These are phyloP conservation scores for Fusarium nodosum DNA, from an alignment of 2,329 filamentous ascomycete species.

Conservation along the genomic window DNA sequence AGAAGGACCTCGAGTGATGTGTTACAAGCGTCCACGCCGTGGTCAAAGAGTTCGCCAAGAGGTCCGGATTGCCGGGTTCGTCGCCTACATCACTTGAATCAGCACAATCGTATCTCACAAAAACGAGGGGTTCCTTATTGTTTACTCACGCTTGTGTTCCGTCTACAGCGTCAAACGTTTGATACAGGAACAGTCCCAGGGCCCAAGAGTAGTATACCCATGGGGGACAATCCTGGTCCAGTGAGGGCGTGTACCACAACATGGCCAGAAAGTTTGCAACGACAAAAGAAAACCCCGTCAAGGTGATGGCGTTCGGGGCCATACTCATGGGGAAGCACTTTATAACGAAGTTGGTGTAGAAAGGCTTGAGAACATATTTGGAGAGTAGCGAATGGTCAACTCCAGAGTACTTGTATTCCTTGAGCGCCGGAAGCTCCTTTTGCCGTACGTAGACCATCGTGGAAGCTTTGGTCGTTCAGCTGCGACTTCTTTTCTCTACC, in stretches of 20 bases:
- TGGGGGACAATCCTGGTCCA: slow-evolving; percentile 91
- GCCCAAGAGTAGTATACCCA: slow-evolving; percentile 98
- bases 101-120: slow-evolving; percentile 11
- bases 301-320: slow-evolving; percentile 89
- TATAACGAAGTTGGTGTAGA: slow-evolving; percentile 96
- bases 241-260: slow-evolving; percentile 94
- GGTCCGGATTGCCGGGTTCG: slow-evolving; percentile 93
- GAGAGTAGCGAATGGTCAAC: slow-evolving; percentile 93
- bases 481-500: background rate
- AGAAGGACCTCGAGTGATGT: slow-evolving; percentile 93
- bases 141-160: slow-evolving; percentile 85
- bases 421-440: slow-evolving; percentile 87
- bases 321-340: slow-evolving; percentile 95
- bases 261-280: slow-evolving; percentile 90
- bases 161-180: slow-evolving; percentile 98
- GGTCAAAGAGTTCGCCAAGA: slow-evolving; percentile 95
- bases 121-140: background rate
- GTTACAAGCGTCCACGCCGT: slow-evolving; percentile 96
- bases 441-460: slow-evolving; percentile 96
- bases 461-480: slow-evolving; percentile 27
- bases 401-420: slow-evolving; percentile 94
- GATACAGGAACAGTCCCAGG: slow-evolving; percentile 90
- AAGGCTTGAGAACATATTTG: slow-evolving; percentile 95
- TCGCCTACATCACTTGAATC: slow-evolving; percentile 67
- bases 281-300: slow-evolving; percentile 91